Conservation (phyloP, 2,329 filamentous ascomycete species). For the Tetracladium maxilliforme region DNA sequence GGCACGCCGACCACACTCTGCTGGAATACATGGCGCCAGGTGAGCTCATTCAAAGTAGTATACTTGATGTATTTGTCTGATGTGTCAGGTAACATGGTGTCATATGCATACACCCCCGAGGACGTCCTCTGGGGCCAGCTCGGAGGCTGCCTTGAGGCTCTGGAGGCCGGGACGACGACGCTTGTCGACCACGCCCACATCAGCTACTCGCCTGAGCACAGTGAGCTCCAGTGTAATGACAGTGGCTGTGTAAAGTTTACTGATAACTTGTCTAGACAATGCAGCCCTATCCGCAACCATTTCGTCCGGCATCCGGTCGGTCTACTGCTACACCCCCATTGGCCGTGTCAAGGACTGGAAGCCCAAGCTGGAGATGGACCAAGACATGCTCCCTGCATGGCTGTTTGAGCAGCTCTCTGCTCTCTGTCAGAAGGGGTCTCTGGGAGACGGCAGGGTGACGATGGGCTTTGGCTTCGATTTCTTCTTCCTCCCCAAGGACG, state of each 20-base stretch:
- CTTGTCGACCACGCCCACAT: slow-evolving; percentile 21
- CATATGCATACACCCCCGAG: slow-evolving; percentile 17
- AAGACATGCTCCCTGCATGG: slow-evolving; percentile 17
- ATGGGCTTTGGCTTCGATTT: slow-evolving; percentile 28
- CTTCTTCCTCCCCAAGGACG: slow-evolving; percentile 20
- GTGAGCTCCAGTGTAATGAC: slow-evolving; percentile 12
- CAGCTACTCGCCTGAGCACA: slow-evolving; percentile 14
- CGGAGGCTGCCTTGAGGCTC: slow-evolving; percentile 20
- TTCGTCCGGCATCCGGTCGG: slow-evolving; percentile 27
- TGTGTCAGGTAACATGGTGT: slow-evolving; percentile 19
- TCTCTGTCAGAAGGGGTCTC: slow-evolving; percentile 15
- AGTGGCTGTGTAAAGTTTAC: too few species aligned
- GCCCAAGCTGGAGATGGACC: slow-evolving; percentile 10
- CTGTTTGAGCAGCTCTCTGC: slow-evolving; percentile 18
- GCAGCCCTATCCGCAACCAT: slow-evolving; percentile 23
- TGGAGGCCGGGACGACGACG: slow-evolving; percentile 26
- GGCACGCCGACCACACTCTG: slow-evolving; percentile 21
- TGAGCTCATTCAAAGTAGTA: slow-evolving; percentile 9
- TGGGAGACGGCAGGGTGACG: slow-evolving; percentile 17
- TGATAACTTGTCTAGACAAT: slow-evolving; percentile 7
- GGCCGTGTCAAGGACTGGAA: slow-evolving; percentile 14
- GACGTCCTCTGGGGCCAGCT: slow-evolving; percentile 32
- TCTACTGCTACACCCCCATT: slow-evolving; percentile 25
- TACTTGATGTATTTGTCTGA: slow-evolving; percentile 3
- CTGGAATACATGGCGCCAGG: slow-evolving; percentile 24